Evolutionary conservation across 208 protist species (phyloP), one percentile per base, ranked within the genome.

Genomic region (Kentomonas sorsogonicus): DNA sequence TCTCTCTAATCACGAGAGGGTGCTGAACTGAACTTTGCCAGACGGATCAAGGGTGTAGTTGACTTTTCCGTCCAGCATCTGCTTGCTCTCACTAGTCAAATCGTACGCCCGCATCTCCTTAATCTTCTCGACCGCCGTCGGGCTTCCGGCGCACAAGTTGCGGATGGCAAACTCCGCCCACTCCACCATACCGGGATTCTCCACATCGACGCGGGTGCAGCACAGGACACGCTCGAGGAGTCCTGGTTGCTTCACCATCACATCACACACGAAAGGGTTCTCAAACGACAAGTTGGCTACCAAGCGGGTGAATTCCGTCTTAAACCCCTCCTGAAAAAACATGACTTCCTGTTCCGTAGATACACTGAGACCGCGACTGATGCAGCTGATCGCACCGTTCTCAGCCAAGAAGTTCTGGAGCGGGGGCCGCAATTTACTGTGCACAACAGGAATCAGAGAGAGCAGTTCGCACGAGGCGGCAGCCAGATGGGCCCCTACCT

Each of bases 121-220:
- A 38, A 94, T 79, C 48, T 74, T 80, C 18, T 90, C 84, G 27
- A 68, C 45, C 22, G 82, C 88, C 29, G 62, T 51, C 6, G 55
- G 39, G n/a, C 69, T 73, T 11, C 70, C 76, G 13, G 51, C 63
- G 55, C 83, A 92, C 27, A 96, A 69, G 60, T 96, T 96, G 26
- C 86, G 75, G 36, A 96, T 87, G 11, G 71, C 65, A 53, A 96
- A 96, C 56, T 91, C 72, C 16, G 89, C 78, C 86, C 89, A 96
- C 60, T 96, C 82, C 1, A 77, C 81, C 74, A 93, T 86, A 16
- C 84, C 81, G 15, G 89, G 83, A 57, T 96, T 96, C 30, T 96
- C 89, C 46, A 86, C 84, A 53, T 96, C 89, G 52, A 93, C 81
- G 9, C 77, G 69, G 13, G 86, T 93, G 9, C 74, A 74, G 1